These are phyloP conservation scores for Albizia julibrissin DNA, from an alignment of 306 rosid species.

Conservation along the genomic window DNA sequence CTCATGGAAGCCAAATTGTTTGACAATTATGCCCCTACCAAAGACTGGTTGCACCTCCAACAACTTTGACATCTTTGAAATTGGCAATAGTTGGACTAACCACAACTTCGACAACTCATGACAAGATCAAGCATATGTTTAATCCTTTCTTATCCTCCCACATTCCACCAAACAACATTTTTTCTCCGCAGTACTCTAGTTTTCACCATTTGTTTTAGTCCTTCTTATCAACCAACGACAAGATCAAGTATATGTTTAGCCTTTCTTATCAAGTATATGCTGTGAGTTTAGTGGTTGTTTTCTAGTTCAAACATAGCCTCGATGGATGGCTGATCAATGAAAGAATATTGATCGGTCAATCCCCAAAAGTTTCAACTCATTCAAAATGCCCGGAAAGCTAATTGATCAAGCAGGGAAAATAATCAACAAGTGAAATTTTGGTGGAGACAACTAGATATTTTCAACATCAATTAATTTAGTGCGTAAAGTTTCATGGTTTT, in stretches of 20 bases:
- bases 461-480: no score
- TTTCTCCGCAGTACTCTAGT: no score
- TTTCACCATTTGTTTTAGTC: background rate
- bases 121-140: background rate
- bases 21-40: background rate
- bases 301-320: background rate
- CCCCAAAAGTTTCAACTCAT: no score
- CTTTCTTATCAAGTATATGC: background rate
- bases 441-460: no score
- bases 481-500: no score
- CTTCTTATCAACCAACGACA: no score
- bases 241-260: no score
- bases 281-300: background rate
- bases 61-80: background rate
- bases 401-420: no score
- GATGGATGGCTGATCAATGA: no score
- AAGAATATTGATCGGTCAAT: no score
- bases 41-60: background rate
- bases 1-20: background rate
- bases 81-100: background rate
- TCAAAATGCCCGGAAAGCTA: no score
- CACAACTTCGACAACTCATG: background rate
- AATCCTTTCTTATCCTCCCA: background rate
- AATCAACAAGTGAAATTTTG: no score
- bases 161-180: background rate